Evolutionary conservation across 495 filamentous ascomycete species (phyloP), one percentile per base, ranked within the genome.

Genomic region (Massariosphaeria phaeospora): DNA sequence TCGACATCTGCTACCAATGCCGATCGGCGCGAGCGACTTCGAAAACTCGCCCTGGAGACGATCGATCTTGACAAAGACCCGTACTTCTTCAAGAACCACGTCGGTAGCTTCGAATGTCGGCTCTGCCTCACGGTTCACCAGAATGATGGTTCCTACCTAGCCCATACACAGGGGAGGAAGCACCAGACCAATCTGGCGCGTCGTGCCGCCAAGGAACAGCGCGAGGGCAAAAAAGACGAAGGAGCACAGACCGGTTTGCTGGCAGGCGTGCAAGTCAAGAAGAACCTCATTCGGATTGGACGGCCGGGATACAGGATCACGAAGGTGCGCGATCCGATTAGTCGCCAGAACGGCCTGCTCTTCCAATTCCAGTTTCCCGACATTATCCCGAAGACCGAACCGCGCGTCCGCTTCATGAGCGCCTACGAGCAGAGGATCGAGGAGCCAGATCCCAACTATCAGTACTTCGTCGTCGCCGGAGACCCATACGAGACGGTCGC

Each of bases 21-120:
- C 46, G 93, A 99, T 76, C 87, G 93, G 33, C 88, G 93, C 62
- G 94, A 97, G 71, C 90, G 94, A 48, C 84, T 97, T 18, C 91
- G 93, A 68, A 95, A 95, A 74, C 89, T 99, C 64, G 93, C 93
- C 11, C 86, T 99, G 59, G 93, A 99, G 74, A 89, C 88, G 17
- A 99, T 99, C 77, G 94, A 99, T 72, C 84, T 99, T 39, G 94
- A 97, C 69, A 97, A 97, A 73, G 93, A 99, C 75, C 93, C 93
- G 0, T 99, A 97, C 78, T 96, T 99, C 80, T 97, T 99, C 86
- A 95, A 95, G 68, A 99, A 99, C 75, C 93, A 99, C 66, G 88
- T 97, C 59, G 93, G 93, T 58, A 91, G 85, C 70, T 99, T 96
- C 74, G 93, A 99, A 69, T 99, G 93, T 69, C 88, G 94, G 13